Conservation (phyloP, 306 rosid species). For the Myrica gale region DNA sequence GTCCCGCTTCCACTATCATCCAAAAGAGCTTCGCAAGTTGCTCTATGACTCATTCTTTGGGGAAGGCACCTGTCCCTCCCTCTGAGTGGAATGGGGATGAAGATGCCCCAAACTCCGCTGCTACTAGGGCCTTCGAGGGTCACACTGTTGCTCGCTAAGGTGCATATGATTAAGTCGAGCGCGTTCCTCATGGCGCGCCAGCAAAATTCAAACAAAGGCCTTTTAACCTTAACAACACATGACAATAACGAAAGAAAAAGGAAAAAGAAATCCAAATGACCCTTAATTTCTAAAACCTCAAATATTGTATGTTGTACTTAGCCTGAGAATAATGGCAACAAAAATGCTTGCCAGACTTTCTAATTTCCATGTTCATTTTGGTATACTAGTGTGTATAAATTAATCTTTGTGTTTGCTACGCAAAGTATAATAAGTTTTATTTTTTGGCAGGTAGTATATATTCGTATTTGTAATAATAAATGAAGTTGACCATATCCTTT, state of each 20-base stretch:
- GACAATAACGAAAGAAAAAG: no score
- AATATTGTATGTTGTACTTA: no score
- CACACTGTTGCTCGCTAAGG: background rate
- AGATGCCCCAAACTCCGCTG: background rate
- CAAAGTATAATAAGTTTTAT: no score
- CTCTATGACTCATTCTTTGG: background rate
- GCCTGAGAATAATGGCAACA: background rate
- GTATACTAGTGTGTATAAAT: background rate
- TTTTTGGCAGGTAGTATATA: no score
- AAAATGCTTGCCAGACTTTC: background rate
- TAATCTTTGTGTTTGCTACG: background rate
- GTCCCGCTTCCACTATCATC: background rate
- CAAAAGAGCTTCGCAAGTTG: background rate
- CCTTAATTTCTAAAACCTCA: no score
- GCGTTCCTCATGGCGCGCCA: no score
- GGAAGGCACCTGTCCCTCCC: background rate
- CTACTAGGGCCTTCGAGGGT: background rate
- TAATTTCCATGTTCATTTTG: background rate
- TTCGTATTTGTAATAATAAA: no score
- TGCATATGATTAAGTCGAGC: no score
- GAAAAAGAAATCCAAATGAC: background rate
- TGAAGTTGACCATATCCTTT: no score
- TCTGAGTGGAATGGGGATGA: background rate
- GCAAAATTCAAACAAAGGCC: no score
- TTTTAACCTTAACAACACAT: no score